These are phyloP conservation scores for Aureobasidium lini DNA, from an alignment of 2,329 filamentous ascomycete species.

Conservation along the genomic window DNA sequence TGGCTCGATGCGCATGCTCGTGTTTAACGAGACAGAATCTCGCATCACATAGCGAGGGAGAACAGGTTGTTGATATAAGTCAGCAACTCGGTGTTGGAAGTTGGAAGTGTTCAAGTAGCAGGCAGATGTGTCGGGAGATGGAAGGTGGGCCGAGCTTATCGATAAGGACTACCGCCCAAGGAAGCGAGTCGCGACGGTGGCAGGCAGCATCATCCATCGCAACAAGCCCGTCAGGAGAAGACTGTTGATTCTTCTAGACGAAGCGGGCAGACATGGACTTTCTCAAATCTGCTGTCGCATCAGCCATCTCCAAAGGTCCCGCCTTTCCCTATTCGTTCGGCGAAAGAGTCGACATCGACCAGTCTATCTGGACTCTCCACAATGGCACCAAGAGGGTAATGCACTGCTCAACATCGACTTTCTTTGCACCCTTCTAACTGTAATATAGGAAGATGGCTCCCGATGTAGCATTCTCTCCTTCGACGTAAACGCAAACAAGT, in stretches of 20 bases:
- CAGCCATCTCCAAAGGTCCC: slow-evolving; percentile 89
- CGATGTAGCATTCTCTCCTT: slow-evolving; percentile 97
- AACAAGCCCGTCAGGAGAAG: not conserved
- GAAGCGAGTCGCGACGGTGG: not conserved
- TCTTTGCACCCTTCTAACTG: not conserved
- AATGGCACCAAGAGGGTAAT: slow-evolving; percentile 84
- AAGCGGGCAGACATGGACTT: slow-evolving; percentile 66
- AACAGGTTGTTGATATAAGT: not conserved
- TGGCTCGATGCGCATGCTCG: not conserved
- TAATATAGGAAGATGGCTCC: slow-evolving; percentile 74
- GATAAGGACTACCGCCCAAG: not conserved
- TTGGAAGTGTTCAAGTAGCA: not conserved
- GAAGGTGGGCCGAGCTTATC: slow-evolving; percentile 9
- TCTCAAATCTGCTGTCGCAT: slow-evolving; percentile 93
- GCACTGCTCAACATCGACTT: not conserved
- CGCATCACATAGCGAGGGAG: not conserved
- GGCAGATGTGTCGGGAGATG: not conserved
- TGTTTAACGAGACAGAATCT: not conserved
- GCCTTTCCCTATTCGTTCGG: slow-evolving; percentile 90
- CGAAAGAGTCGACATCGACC: slow-evolving; percentile 83
- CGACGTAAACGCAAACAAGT: slow-evolving; percentile 73
- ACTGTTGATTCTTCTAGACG: not conserved
- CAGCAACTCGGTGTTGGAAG: not conserved
- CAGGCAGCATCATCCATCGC: not conserved
- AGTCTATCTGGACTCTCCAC: slow-evolving; percentile 93